Evolutionary conservation across 139 green algal species (phyloP).

Genomic region (Picochlorum costavermella): DNA sequence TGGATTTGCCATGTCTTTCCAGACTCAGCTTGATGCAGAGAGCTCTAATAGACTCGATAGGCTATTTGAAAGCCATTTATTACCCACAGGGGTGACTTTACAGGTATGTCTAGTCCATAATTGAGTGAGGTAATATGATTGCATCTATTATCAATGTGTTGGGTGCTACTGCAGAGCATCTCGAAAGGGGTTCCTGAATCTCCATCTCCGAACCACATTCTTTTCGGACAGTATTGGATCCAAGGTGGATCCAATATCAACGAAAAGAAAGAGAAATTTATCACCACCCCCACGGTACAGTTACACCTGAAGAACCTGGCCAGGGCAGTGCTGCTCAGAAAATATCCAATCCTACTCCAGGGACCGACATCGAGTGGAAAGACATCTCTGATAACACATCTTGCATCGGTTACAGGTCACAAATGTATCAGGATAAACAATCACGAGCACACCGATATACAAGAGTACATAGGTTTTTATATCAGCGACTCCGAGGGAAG

Average conservation of each 20-base stretch:
- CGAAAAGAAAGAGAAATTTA: slow-evolving; percentile 59
- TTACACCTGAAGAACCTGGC: slow-evolving; percentile 83
- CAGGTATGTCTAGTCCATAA: too few relatives aligned
- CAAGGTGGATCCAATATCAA: slow-evolving; percentile 54
- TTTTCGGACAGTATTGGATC: slow-evolving; percentile 95
- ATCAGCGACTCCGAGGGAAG: slow-evolving; percentile 58
- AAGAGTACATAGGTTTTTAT: slow-evolving; percentile 96
- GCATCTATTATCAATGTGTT: slow-evolving; percentile 47
- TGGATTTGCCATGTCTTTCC: slow-evolving; percentile 89
- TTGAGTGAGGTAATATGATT: slow-evolving; percentile 8
- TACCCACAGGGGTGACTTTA: slow-evolving; percentile 10
- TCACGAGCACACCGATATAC: slow-evolving; percentile 96
- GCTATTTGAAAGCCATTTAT: slow-evolving; percentile 57
- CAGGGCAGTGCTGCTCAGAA: slow-evolving; percentile 73
- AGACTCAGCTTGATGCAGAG: slow-evolving; percentile 66
- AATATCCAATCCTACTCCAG: slow-evolving; percentile 84
- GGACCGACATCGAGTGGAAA: slow-evolving; percentile 95
- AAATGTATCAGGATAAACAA: slow-evolving; percentile 98
- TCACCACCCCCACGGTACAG: slow-evolving; percentile 73
- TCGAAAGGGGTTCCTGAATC: slow-evolving; percentile 35
- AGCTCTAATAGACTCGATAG: slow-evolving; percentile 45
- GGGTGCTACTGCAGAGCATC: slow-evolving; percentile 30
- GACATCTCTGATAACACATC: slow-evolving; percentile 89
- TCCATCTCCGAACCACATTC: slow-evolving; percentile 39
- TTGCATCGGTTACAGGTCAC: slow-evolving; percentile 87